Evolutionary conservation across 352 stramenopile species (phyloP).

Genomic region (Pythium rhizo-oryzae): DNA sequence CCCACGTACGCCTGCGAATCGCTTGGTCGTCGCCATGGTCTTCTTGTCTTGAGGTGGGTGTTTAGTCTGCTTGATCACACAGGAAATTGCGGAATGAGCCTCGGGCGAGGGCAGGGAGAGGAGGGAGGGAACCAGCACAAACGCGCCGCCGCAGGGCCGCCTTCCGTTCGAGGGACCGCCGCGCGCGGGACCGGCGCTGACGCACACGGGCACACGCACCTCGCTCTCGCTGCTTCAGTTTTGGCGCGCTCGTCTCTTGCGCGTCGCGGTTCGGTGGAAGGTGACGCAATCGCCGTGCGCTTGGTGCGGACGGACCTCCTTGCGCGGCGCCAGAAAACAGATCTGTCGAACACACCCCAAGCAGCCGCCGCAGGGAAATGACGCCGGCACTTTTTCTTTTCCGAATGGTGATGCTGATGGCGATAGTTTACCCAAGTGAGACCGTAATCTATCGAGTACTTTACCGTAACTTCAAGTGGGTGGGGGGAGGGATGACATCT

Average conservation of each 20-base stretch:
- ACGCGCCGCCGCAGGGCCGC: background rate
- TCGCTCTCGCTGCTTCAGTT: background rate
- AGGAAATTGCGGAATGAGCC: constrained; percentile 18
- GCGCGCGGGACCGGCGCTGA: background rate
- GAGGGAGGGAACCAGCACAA: background rate
- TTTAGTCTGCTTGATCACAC: constrained; percentile 3
- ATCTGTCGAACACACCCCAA: background rate
- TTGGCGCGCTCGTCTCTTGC: background rate
- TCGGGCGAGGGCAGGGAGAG: no score
- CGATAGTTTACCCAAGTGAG: background rate
- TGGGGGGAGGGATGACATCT: no score
- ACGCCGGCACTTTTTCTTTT: background rate
- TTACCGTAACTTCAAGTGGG: background rate
- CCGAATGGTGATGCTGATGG: background rate
- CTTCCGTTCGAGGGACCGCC: no score
- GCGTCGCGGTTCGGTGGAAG: background rate
- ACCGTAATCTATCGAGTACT: background rate
- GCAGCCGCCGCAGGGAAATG: background rate
- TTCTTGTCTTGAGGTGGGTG: constrained; percentile 8
- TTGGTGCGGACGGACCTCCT: background rate
- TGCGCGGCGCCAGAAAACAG: background rate
- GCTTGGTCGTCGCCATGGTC: constrained; percentile 28
- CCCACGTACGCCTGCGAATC: constrained; percentile 40
- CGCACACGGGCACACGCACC: background rate
- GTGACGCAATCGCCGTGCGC: background rate